Conservation (phyloP, 306 rosid genomes). For the Dalbergia cultrata region DNA sequence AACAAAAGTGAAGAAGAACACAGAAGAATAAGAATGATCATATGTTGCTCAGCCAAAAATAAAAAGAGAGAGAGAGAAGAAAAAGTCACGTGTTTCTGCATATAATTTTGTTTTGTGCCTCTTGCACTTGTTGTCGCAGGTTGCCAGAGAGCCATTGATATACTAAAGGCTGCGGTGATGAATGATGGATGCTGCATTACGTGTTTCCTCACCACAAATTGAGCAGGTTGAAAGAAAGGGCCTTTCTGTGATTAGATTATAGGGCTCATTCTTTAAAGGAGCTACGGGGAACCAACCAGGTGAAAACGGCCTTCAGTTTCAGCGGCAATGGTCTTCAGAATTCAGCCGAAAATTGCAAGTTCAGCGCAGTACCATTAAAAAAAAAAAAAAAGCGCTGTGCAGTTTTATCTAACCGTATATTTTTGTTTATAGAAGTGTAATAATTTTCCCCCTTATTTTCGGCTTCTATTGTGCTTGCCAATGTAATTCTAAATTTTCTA, state of each 20-base stretch:
- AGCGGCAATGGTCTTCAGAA: constrained; percentile 22
- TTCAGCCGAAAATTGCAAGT: constrained; percentile 36
- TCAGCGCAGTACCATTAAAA: not conserved
- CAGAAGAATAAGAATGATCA: constrained; percentile 24
- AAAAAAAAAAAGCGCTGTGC: not conserved
- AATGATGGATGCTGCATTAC: constrained; percentile 16
- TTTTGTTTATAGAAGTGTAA: constrained; percentile 44
- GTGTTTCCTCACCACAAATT: constrained; percentile 22
- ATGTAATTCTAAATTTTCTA: constrained; percentile 39
- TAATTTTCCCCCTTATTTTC: not conserved
- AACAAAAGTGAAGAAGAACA: not conserved
- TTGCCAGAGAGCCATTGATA: constrained; percentile 96
- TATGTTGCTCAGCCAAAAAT: not conserved
- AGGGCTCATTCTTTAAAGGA: constrained; percentile 27
- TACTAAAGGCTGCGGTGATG: constrained; percentile 34
- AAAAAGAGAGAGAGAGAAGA: not conserved
- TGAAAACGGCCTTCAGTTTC: constrained; percentile 12
- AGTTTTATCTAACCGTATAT: constrained; percentile 23
- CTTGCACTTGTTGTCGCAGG: constrained; percentile 57
- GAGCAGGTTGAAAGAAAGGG: constrained; percentile 26
- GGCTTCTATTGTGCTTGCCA: constrained; percentile 27
- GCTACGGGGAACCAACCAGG: constrained; percentile 16
- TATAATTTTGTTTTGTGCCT: constrained; percentile 40
- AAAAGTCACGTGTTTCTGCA: not conserved
- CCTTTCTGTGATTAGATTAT: constrained; percentile 15